Base-by-base conservation (phyloP, 2,329 filamentous ascomycete genomes). In the Epichloe uncinata region DNA sequence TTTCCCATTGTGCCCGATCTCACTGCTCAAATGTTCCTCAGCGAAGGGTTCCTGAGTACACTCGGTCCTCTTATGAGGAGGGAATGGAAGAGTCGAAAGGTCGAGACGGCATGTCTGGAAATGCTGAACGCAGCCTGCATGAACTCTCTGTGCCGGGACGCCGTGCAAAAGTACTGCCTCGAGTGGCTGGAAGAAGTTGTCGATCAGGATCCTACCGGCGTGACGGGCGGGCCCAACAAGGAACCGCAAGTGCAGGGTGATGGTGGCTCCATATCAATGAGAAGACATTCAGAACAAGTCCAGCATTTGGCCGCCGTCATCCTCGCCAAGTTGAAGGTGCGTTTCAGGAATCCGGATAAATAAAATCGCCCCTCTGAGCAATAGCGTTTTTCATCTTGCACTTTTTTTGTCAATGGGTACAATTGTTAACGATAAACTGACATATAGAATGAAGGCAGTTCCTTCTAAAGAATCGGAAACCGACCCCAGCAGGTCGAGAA, bases 111-210 rank as follows among this genome's bases (percentile, higher is more conserved):
- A 3, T 85, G 88, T 45, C 68, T 98, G 57, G 87, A 96, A 61
- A 81, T 98, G 69, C 74, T 98, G 51, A 95, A 90, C 66, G 88
- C 87, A 12, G 90, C 91, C 6, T 96, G 89, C 66, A 86, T 95
- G 66, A 86, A 94, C 62, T 76, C 81, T 44, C 72, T 79, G 7
- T 97, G 90, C 60, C 81, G 93, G 20, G 85, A 91, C 56, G 85
- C 85, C 8, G 85, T 97, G 53, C 78, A 81, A 56, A 89, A 89
- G 64, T 82, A 95, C 61, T 95, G 91, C 65, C 73, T 79, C 34
- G 81, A 87, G 50, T 97, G 91, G 88, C 73, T 98, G 36, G 85
- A 90, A 61, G 84, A 91, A 58, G 79, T 94, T 48, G 79, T 94
- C 49, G 82, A 83, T 56, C 82, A 87, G 60, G 81, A 84, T 52